These are phyloP conservation scores for Stephania japonica DNA, from an alignment of 164 flowering plant genomes.

Conservation along the genomic window DNA sequence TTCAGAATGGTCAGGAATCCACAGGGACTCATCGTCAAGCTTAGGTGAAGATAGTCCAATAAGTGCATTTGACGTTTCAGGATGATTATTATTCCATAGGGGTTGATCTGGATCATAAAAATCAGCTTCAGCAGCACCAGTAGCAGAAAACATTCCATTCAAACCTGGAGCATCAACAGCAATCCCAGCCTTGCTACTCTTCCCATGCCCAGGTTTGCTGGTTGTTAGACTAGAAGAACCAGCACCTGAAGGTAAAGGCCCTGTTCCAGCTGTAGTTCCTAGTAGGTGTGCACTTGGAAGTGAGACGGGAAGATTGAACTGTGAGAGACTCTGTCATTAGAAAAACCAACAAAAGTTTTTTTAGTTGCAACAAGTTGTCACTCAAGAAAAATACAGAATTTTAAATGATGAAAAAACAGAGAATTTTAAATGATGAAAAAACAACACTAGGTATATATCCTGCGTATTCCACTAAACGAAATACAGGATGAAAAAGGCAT, in stretches of 20 bases:
- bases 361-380: not conserved
- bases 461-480: not conserved
- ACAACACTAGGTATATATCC: not conserved
- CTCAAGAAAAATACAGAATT: not conserved
- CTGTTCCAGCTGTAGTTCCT: conserved; percentile 49
- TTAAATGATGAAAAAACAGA: too few species aligned
- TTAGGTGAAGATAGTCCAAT: conserved; percentile 38
- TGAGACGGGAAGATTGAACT: conserved; percentile 94
- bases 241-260: conserved; percentile 40
- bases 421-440: too few species aligned
- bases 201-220: conserved; percentile 34
- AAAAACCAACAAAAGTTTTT: conserved; percentile 3
- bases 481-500: not conserved
- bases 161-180: conserved; percentile 37
- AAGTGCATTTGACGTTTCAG: conserved; percentile 47
- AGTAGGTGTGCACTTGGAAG: conserved; percentile 51
- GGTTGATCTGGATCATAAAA: conserved; percentile 98
- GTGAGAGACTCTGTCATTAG: conserved; percentile 79
- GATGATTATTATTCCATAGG: conserved; percentile 58
- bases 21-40: conserved; percentile 37
- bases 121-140: conserved; percentile 53
- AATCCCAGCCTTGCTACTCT: conserved; percentile 40
- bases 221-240: conserved; percentile 37
- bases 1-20: conserved; percentile 42
- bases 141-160: conserved; percentile 32